Evolutionary conservation across 2,329 filamentous ascomycete genomes (phyloP).

Genomic region (Hymenoscyphus occultus): DNA sequence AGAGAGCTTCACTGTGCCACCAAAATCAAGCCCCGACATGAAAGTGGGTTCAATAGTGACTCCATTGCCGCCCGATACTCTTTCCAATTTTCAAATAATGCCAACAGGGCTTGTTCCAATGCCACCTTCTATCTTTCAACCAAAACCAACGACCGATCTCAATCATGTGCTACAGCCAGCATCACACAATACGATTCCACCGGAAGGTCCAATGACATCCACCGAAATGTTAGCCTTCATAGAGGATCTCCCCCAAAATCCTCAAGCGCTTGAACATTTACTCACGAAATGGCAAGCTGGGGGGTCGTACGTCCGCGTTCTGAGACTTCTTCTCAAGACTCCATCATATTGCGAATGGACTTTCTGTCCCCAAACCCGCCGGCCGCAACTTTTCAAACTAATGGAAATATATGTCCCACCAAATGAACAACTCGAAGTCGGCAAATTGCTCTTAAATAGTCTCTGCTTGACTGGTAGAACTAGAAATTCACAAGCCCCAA

Average conservation of each 20-base stretch:
- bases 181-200: not conserved
- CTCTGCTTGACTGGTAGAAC: slow-evolving; percentile 11
- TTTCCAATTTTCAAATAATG: not conserved
- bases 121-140: not conserved
- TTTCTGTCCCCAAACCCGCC: slow-evolving; percentile 10
- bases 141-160: not conserved
- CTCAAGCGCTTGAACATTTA: slow-evolving; percentile 18
- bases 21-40: not conserved
- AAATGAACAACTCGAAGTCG: slow-evolving; percentile 21
- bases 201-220: slow-evolving; percentile 9
- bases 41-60: not conserved
- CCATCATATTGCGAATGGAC: slow-evolving; percentile 16
- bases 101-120: not conserved
- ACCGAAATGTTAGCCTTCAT: slow-evolving; percentile 13
- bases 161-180: not conserved
- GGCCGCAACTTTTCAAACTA: slow-evolving; percentile 22
- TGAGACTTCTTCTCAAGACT: slow-evolving; percentile 17
- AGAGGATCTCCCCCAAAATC: not conserved
- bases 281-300: slow-evolving; percentile 23
- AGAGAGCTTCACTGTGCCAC: not conserved
- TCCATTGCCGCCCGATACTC: not conserved
- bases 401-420: slow-evolving; percentile 24
- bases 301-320: slow-evolving; percentile 15
- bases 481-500: slow-evolving; percentile 2
- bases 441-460: slow-evolving; percentile 23